Percentiles rank a stretch among this genome's conserved stretches.
Conservation (phyloP, 441 rosid genomes). For the Rhodomyrtus psidioides region DNA sequence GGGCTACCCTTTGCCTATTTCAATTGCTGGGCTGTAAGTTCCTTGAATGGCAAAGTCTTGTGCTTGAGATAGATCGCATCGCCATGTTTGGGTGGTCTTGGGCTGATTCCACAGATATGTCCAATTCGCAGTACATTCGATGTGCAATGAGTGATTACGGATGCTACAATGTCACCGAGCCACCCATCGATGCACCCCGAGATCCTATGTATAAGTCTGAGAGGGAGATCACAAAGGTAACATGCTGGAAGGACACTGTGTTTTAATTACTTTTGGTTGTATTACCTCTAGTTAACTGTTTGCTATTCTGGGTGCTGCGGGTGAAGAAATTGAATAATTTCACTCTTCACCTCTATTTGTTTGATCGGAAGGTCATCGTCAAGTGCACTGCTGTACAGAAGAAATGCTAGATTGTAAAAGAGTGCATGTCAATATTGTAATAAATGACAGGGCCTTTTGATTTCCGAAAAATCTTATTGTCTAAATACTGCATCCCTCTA, state of each 20-base stretch:
- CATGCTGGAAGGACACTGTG: neutral
- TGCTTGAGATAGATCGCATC: neutral
- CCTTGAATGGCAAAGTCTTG: neutral
- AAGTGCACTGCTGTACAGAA: neutral
- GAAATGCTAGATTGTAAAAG: neutral
- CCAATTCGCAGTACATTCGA: slow-evolving; percentile 65
- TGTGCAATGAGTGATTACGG: slow-evolving; percentile 83
- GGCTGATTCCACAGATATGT: neutral
- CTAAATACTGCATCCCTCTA: neutral
- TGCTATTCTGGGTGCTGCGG: neutral
- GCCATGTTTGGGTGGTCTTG: neutral
- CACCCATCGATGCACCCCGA: slow-evolving; percentile 81
- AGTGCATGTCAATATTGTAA: neutral
- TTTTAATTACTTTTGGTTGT: neutral
- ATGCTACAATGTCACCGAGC: slow-evolving; percentile 79
- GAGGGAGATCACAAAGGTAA: slow-evolving; percentile 73
- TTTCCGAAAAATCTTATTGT: neutral
- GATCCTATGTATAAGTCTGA: slow-evolving; percentile 83
- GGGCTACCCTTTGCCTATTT: neutral
- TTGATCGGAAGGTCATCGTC: neutral
- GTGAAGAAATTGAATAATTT: neutral
- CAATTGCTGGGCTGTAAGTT: neutral
- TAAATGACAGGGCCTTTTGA: neutral
- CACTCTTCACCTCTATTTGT: neutral
- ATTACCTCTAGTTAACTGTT: neutral